A percentile compares a stretch with the other conserved stretches of the same genome.
These are phyloP conservation scores for Starmera caribaea DNA, from an alignment of 805 yeast genomes.

Conservation along the genomic window DNA sequence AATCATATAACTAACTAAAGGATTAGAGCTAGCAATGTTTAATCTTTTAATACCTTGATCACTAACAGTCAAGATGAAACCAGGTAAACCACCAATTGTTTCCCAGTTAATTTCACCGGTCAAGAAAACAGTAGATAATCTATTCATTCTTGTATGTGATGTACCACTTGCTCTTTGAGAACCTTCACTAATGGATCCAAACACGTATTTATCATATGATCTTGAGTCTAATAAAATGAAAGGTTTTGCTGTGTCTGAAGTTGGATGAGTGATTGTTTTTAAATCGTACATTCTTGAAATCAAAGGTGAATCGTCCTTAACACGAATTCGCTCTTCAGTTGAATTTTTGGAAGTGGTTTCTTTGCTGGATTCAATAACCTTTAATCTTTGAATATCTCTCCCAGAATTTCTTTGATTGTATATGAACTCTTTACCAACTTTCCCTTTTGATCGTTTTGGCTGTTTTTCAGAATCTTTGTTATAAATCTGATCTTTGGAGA, in stretches of 20 bases:
- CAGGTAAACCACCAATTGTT: constrained; percentile 88
- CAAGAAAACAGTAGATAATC: constrained; percentile 55
- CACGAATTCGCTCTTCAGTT: background rate
- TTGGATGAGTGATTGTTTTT: constrained; percentile 48
- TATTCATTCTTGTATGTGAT: constrained; percentile 44
- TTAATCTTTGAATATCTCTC: too few relatives aligned
- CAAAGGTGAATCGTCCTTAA: background rate
- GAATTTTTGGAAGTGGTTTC: background rate
- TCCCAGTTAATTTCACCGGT: constrained; percentile 76
- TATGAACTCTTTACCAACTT: too few relatives aligned
- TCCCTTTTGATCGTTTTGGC: too few relatives aligned
- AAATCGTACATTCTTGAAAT: constrained; percentile 35
- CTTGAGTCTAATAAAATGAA: constrained; percentile 34
- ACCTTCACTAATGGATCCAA: constrained; percentile 84
- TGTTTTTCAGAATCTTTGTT: too few relatives aligned
- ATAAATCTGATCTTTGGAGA: too few relatives aligned
- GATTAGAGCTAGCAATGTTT: constrained; percentile 43
- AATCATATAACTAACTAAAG: constrained; percentile 43
- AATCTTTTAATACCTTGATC: constrained; percentile 62
- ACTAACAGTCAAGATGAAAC: constrained; percentile 69
- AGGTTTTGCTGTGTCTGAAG: constrained; percentile 52
- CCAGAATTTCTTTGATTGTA: too few relatives aligned
- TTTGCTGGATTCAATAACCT: too few relatives aligned
- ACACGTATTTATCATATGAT: constrained; percentile 36
- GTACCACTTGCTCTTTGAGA: constrained; percentile 68